These are phyloP conservation scores for Aspergillus sp. DNA, from an alignment of 2,329 filamentous ascomycete species.

Conservation along the genomic window DNA sequence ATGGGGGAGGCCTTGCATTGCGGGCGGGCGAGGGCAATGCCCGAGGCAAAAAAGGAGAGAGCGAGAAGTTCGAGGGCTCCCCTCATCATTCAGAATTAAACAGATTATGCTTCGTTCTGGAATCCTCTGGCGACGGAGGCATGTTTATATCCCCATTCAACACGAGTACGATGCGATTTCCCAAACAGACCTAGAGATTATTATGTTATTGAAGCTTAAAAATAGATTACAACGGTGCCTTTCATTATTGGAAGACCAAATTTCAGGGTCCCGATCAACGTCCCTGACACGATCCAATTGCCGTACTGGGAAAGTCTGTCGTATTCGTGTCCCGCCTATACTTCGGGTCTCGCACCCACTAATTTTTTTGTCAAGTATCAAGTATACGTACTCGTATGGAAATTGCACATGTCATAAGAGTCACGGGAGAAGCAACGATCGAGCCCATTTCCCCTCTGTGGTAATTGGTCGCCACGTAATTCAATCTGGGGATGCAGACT, in stretches of 20 bases:
- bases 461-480: no score
- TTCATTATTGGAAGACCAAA: neutral
- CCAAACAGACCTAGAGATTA: neutral
- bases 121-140: neutral
- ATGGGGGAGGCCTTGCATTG: conserved; percentile 13
- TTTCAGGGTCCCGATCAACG: neutral
- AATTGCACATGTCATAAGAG: no score
- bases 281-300: neutral
- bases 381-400: no score
- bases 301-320: neutral
- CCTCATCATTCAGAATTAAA: neutral
- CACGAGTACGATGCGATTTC: neutral
- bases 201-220: neutral
- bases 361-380: no score
- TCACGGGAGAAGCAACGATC: no score
- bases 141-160: neutral
- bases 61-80: neutral
- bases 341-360: no score
- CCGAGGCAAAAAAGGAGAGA: neutral
- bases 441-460: no score
- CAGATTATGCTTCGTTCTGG: neutral
- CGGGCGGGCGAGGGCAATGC: neutral
- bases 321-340: neutral
- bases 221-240: neutral
- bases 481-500: no score